Conservation (phyloP, 345 rosid genomes). For the Eucalyptus lansdowneana region DNA sequence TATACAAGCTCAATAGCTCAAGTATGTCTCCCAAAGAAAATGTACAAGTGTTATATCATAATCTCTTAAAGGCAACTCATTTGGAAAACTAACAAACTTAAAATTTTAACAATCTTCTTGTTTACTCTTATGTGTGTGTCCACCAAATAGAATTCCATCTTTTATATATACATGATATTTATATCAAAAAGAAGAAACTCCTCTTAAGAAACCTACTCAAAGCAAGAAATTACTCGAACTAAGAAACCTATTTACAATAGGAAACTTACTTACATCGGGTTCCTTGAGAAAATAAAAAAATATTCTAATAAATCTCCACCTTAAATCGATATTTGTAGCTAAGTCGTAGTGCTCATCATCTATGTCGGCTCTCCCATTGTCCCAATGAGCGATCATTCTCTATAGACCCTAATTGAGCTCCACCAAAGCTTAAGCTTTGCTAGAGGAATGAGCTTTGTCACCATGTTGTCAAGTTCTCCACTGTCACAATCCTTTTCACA, state of each 20-base stretch:
- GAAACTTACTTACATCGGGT: not conserved
- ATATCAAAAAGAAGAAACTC: not conserved
- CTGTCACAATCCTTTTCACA: not conserved
- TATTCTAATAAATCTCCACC: not conserved
- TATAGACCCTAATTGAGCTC: not conserved
- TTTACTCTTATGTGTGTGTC: not conserved
- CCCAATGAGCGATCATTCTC: not conserved
- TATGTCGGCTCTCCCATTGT: not conserved
- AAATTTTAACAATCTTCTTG: not conserved
- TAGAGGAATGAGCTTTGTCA: no score
- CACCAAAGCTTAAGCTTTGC: not conserved
- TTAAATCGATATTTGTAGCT: not conserved
- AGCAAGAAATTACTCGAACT: not conserved
- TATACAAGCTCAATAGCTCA: not conserved
- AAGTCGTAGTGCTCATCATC: not conserved
- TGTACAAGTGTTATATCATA: not conserved
- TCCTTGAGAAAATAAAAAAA: not conserved
- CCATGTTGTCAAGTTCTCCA: not conserved
- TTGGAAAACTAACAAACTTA: no score
- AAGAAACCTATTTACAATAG: not conserved
- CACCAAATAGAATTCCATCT: no score
- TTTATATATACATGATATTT: not conserved
- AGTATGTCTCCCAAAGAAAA: not conserved
- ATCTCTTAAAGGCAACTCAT: not conserved
- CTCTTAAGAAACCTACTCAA: not conserved